Conservation (phyloP, 257 asterid genomes). For the Jacaranda copaia region DNA sequence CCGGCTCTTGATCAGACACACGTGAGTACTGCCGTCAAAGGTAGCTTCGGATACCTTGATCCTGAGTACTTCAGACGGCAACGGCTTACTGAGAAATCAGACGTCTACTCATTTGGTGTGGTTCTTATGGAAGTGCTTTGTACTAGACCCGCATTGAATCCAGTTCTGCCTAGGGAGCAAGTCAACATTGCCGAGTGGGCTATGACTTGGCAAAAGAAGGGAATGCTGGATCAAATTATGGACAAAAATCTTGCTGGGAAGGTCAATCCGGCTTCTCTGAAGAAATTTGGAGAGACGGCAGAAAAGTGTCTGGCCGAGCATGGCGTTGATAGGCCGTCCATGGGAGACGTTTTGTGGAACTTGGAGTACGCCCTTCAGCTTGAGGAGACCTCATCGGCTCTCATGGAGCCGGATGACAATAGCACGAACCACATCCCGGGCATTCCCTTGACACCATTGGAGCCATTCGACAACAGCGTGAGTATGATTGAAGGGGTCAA, state of each 20-base stretch:
- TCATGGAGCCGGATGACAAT: slow-evolving; percentile 68
- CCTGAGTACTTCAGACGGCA: slow-evolving; percentile 86
- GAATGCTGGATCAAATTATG: slow-evolving; percentile 75
- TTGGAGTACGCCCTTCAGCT: slow-evolving; percentile 83
- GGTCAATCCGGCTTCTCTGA: slow-evolving; percentile 68
- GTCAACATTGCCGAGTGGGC: slow-evolving; percentile 91
- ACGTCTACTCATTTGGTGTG: slow-evolving; percentile 82
- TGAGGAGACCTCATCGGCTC: slow-evolving; percentile 75
- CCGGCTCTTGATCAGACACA: slow-evolving; percentile 83
- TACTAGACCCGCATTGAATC: slow-evolving; percentile 78
- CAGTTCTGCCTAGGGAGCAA: slow-evolving; percentile 81
- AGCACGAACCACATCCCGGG: slow-evolving; percentile 72
- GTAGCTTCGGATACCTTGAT: slow-evolving; percentile 85
- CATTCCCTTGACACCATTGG: slow-evolving; percentile 53
- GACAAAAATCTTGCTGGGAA: slow-evolving; percentile 69
- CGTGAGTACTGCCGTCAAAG: slow-evolving; percentile 86
- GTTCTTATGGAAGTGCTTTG: slow-evolving; percentile 83
- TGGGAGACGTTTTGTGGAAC: slow-evolving; percentile 89
- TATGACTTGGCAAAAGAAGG: slow-evolving; percentile 84
- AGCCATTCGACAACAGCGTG: slow-evolving; percentile 70
- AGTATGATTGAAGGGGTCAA: slow-evolving; percentile 62
- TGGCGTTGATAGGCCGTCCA: slow-evolving; percentile 80
- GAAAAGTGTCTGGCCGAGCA: slow-evolving; percentile 78
- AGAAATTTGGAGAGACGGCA: slow-evolving; percentile 83
- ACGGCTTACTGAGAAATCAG: slow-evolving; percentile 84